Evolutionary conservation across 2,329 filamentous ascomycete genomes (phyloP), one percentile per base, ranked within the genome.

Genomic region (Claviceps monticola): DNA sequence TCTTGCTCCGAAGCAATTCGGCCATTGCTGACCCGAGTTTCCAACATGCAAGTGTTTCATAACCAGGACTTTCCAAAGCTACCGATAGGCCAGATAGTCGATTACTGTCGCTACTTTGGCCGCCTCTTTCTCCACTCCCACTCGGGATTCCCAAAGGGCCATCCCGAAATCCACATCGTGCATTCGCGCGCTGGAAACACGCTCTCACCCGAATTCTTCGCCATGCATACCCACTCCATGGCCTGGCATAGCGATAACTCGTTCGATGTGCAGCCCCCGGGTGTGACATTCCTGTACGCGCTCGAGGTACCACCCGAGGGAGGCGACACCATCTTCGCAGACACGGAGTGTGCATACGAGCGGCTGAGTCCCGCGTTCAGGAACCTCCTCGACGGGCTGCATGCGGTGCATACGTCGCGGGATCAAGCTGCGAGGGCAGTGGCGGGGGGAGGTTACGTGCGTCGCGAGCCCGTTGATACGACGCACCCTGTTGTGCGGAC

Each of bases 241-340:
- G 84, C 85, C 14, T 91, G 86, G 86, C 86, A 91, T 66, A 83
- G 80, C 0, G 87, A 93, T 58, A 83, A 91, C 2, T 85, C 83
- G 1, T 93, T 89, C 61, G 87, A 93, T 68, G 72, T 77, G 57
- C 87, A 94, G 66, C 86, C 87, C 4, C 86, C 87, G 0, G 86
- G 86, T 43, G 91, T 86, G 0, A 91, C 87, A 0, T 91, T 93
- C 68, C 67, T 93, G 46, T 91, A 90, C 63, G 73, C 86, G 48
- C 75, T 94, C 14, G 87, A 93, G 61, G 81, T 79, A 26, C 87
- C 87, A 1, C 71, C 75, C 39, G 80, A 78, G 0, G 87, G 87
- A 9, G 54, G 54, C 8, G 54, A 54, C 36, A 62, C 60, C 19
- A 51, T 58, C 14, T 56, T 61, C 19, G 61, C 55, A 46, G 58